A percentile compares a stretch with the other conserved stretches of the same genome.
Conservation (phyloP, 768 basidiomycete species). For the Tulasnella sp. region DNA sequence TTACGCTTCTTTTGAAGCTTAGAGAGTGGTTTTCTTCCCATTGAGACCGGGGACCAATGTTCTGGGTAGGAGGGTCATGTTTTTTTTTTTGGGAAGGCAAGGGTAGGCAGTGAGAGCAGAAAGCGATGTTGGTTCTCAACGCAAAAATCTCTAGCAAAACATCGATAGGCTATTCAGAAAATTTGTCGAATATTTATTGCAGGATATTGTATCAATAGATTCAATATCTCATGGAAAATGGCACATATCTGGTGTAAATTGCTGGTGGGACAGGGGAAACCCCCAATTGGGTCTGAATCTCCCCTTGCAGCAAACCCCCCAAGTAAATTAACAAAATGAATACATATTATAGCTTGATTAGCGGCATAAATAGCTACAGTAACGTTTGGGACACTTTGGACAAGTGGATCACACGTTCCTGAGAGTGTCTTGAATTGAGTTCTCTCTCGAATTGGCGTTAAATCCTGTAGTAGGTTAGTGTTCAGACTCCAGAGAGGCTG, state of each 20-base stretch:
- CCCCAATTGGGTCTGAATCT: too few species aligned
- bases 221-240: too few species aligned
- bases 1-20: neutral
- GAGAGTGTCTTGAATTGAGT: neutral
- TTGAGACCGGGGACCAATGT: neutral
- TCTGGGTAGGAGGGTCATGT: neutral
- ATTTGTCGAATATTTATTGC: neutral
- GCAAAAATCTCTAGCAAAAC: neutral
- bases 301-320: too few species aligned
- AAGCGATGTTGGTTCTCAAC: neutral
- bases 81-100: neutral
- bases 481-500: neutral
- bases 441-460: constrained; percentile 5
- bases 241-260: too few species aligned
- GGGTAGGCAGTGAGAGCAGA: neutral
- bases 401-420: neutral
- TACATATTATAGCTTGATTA: neutral
- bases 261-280: too few species aligned
- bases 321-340: too few species aligned
- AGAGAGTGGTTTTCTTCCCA: neutral
- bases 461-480: neutral
- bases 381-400: neutral
- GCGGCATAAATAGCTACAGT: neutral
- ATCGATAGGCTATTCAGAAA: neutral
- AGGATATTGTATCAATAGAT: neutral